Conservation (phyloP, 306 rosid species). For the Trifolium pratense region DNA sequence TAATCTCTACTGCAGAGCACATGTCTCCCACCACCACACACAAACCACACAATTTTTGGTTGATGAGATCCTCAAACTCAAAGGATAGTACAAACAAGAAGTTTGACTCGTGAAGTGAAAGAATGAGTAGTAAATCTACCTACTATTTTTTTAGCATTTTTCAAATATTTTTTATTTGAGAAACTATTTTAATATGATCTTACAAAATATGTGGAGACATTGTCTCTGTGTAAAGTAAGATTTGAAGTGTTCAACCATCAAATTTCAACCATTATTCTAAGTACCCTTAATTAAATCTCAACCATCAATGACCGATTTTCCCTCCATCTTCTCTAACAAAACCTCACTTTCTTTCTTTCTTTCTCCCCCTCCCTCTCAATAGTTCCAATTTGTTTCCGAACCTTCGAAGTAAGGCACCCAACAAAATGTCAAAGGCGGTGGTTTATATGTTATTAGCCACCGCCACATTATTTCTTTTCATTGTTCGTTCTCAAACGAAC, state of each 20-base stretch:
- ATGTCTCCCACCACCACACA: not conserved
- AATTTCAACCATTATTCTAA: constrained; percentile 1
- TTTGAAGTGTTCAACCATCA: too few relatives aligned
- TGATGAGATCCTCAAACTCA: not conserved
- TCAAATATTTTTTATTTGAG: too few relatives aligned
- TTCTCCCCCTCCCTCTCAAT: not conserved
- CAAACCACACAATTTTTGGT: not conserved
- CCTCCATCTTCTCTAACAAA: constrained; percentile 33
- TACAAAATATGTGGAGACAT: too few relatives aligned
- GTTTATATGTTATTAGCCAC: constrained; percentile 57
- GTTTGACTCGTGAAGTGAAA: not conserved
- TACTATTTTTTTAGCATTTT: not conserved
- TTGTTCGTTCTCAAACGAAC: constrained; percentile 39
- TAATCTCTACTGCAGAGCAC: not conserved
- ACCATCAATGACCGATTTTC: constrained; percentile 48
- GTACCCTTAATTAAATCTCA: constrained; percentile 20
- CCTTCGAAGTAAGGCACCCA: not conserved
- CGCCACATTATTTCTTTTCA: constrained; percentile 55
- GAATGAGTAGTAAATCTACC: not conserved
- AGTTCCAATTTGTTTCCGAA: not conserved
- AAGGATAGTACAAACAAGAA: not conserved
- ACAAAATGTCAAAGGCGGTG: constrained; percentile 75
- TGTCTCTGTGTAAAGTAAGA: too few relatives aligned
- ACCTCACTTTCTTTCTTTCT: not conserved
- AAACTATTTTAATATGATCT: too few relatives aligned